Conservation (phyloP, 768 basidiomycete species). For the Lactarius hatsudake region DNA sequence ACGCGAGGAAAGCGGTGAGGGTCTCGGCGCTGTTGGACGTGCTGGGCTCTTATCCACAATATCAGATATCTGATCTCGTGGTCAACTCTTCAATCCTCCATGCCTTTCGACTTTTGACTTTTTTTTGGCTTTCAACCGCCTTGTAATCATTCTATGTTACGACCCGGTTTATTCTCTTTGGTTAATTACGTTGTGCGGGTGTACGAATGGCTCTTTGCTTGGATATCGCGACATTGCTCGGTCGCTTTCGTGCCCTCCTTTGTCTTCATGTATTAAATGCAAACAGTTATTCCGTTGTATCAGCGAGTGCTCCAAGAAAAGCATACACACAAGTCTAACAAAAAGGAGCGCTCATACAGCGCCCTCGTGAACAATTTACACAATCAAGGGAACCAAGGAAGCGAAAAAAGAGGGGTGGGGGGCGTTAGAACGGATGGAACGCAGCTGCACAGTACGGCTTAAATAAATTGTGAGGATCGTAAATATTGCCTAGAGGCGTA, state of each 20-base stretch:
- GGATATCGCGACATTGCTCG: not conserved
- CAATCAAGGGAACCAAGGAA: not conserved
- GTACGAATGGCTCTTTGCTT: constrained; percentile 1
- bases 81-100: not conserved
- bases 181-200: constrained; percentile 8
- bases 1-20: constrained; percentile 41
- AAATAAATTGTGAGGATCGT: constrained; percentile 14
- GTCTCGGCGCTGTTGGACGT: constrained; percentile 44
- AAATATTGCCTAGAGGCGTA: constrained; percentile 22
- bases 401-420: too few species aligned
- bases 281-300: constrained; percentile 1
- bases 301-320: constrained; percentile 14
- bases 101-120: not conserved
- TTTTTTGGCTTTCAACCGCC: not conserved
- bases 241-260: not conserved
- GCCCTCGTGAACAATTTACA: not conserved
- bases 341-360: not conserved
- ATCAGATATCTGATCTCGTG: constrained; percentile 38
- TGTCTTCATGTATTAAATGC: not conserved
- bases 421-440: not conserved
- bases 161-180: not conserved
- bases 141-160: too few species aligned
- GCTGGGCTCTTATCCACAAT: constrained; percentile 54
- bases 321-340: constrained; percentile 16
- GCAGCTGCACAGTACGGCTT: constrained; percentile 1